A percentile compares a stretch with the other conserved stretches of the same genome.
phyloP scores from a whole-genome alignment of 768 basidiomycete genomes.

The Leccinum imitatum region DNA sequence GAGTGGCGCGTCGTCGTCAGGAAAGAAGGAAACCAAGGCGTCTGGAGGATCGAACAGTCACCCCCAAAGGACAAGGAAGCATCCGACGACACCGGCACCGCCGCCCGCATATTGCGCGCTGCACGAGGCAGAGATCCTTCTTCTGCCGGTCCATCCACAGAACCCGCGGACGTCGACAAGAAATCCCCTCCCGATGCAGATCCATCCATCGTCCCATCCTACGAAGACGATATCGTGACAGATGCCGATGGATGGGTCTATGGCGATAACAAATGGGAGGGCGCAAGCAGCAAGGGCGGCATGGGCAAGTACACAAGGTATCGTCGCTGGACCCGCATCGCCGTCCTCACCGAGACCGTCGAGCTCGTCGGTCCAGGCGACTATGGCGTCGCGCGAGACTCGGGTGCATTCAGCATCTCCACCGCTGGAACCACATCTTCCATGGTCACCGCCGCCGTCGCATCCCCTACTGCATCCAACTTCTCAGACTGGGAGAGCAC shows the following conservation, averaged over 20 bases:
- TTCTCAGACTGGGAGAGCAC: constrained; percentile 33
- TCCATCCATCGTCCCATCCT: constrained; percentile 30
- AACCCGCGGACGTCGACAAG: constrained; percentile 25
- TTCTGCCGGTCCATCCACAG: constrained; percentile 13
- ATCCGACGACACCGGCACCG: constrained; percentile 44
- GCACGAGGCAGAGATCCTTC: constrained; percentile 45
- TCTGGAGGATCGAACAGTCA: constrained; percentile 58
- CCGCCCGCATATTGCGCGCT: constrained; percentile 51
- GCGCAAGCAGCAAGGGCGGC: constrained; percentile 68
- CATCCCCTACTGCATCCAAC: constrained; percentile 30
- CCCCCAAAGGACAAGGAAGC: constrained; percentile 46
- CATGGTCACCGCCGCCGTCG: constrained; percentile 25
- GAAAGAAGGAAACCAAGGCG: constrained; percentile 48
- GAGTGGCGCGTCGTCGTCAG: constrained; percentile 83
- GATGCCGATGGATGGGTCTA: constrained; percentile 93
- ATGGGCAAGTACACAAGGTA: constrained; percentile 92
- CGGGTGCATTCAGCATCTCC: constrained; percentile 20
- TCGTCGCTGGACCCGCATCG: constrained; percentile 84
- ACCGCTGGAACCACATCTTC: constrained; percentile 18
- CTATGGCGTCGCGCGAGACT: constrained; percentile 30
- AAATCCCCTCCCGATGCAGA: constrained; percentile 27
- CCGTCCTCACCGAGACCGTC: constrained; percentile 70
- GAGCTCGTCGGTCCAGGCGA: constrained; percentile 48
- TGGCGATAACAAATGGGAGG: constrained; percentile 95
- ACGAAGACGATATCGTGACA: constrained; percentile 58